phyloP scores from a whole-genome alignment of 306 rosid genomes.

The Styphnolobium japonicum region DNA sequence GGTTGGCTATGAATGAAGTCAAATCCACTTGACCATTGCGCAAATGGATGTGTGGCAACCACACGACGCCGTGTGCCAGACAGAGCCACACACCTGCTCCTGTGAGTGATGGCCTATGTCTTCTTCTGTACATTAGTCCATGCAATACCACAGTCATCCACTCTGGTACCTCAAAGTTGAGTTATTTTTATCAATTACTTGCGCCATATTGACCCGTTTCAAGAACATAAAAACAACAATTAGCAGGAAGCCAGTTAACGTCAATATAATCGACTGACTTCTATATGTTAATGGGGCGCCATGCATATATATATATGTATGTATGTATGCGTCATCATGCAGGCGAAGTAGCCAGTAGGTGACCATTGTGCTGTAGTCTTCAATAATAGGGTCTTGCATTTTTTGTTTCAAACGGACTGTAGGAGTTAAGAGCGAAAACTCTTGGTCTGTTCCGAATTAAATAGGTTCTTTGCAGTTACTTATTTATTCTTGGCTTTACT shows the following conservation, averaged over 20 bases:
- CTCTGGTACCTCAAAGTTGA: background rate
- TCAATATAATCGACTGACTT: background rate
- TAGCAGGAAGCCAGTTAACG: background rate
- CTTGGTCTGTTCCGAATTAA: too few relatives aligned
- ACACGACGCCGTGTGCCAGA: conserved; percentile 18
- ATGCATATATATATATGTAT: too few relatives aligned
- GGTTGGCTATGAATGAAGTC: conserved; percentile 21
- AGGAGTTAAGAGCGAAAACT: too few relatives aligned
- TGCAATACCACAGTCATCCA: background rate
- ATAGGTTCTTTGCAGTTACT: background rate
- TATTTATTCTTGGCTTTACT: too few relatives aligned
- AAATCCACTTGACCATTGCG: background rate
- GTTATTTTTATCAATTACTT: background rate
- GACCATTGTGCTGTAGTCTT: background rate
- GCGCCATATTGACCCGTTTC: background rate
- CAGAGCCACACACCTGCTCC: background rate
- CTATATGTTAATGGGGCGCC: background rate
- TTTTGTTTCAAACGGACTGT: background rate
- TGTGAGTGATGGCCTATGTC: background rate
- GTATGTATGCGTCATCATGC: background rate
- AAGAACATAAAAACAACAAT: background rate
- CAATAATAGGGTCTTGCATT: background rate
- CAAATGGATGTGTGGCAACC: conserved; percentile 14
- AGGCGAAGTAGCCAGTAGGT: background rate
- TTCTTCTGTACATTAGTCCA: background rate